A percentile compares a stretch with the other conserved stretches of the same genome.
Conservation (phyloP, 805 yeast species). For the Sugiyamaella qingdaonensis region DNA sequence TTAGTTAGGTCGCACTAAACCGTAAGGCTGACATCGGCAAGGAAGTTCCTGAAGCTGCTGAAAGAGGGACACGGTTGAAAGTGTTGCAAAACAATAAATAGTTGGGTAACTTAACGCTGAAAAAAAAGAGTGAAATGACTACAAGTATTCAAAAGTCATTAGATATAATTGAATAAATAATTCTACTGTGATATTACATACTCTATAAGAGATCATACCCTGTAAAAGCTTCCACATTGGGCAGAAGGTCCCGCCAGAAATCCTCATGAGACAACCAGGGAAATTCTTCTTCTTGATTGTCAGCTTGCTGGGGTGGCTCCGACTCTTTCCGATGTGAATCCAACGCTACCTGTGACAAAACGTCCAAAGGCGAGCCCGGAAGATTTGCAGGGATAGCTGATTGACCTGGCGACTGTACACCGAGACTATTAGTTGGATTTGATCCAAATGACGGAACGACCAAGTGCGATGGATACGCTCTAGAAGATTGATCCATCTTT, state of each 20-base stretch:
- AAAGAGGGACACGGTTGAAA: too few species aligned
- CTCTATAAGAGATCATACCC: constrained; percentile 20
- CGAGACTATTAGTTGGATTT: not conserved
- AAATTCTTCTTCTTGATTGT: constrained; percentile 39
- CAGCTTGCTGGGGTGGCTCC: not conserved
- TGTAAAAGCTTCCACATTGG: constrained; percentile 25
- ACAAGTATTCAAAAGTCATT: too few species aligned
- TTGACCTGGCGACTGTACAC: not conserved
- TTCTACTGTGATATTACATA: not conserved
- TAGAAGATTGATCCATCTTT: not conserved
- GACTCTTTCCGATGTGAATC: constrained; percentile 3
- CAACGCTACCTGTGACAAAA: constrained; percentile 41
- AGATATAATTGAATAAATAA: not conserved
- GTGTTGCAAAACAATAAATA: too few species aligned
- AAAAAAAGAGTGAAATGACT: not conserved
- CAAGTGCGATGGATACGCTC: not conserved
- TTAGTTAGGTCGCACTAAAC: not conserved
- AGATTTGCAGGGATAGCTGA: not conserved
- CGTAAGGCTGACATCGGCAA: too few species aligned
- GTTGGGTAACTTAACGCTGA: too few species aligned
- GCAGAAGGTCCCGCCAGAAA: constrained; percentile 56
- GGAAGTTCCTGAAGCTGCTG: too few species aligned
- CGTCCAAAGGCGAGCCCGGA: constrained; percentile 37
- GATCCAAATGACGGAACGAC: not conserved
- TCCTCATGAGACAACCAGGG: constrained; percentile 60